These are phyloP conservation scores for Massariosphaeria phaeospora DNA, from an alignment of 495 filamentous ascomycete genomes.

Conservation along the genomic window DNA sequence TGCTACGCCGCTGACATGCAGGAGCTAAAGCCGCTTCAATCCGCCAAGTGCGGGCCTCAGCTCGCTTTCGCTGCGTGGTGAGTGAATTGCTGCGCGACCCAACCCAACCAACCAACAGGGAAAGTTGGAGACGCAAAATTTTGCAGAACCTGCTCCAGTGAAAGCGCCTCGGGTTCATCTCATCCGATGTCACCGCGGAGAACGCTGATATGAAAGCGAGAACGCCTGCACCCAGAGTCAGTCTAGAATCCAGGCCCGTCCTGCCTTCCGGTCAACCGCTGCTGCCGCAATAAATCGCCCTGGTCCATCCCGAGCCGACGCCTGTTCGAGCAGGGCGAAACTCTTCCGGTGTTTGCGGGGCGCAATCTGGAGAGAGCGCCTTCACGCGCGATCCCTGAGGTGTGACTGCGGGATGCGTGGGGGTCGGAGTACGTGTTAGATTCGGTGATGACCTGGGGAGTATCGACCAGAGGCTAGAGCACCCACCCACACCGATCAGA, in stretches of 20 bases:
- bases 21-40: constrained; percentile 10
- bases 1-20: too few relatives aligned
- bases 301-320: not conserved
- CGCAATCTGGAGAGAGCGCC: not conserved
- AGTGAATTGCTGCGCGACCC: not conserved
- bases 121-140: too few relatives aligned
- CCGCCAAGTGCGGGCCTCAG: not conserved
- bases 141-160: too few relatives aligned
- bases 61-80: not conserved
- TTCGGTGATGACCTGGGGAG: not conserved
- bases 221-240: too few relatives aligned
- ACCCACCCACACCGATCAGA: constrained; percentile 1
- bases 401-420: constrained; percentile 1
- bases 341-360: not conserved
- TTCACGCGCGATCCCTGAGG: not conserved
- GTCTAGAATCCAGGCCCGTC: too few relatives aligned
- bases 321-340: constrained; percentile 10
- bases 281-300: constrained; percentile 4
- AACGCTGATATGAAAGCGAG: not conserved
- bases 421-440: not conserved
- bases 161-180: not conserved
- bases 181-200: not conserved
- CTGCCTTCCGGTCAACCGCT: constrained; percentile 1
- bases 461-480: not conserved
- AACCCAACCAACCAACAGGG: too few relatives aligned